Evolutionary conservation across 139 green algal species (phyloP), one percentile per base, ranked within the genome.

Genomic region (Chlamydomonas asymmetrica): DNA sequence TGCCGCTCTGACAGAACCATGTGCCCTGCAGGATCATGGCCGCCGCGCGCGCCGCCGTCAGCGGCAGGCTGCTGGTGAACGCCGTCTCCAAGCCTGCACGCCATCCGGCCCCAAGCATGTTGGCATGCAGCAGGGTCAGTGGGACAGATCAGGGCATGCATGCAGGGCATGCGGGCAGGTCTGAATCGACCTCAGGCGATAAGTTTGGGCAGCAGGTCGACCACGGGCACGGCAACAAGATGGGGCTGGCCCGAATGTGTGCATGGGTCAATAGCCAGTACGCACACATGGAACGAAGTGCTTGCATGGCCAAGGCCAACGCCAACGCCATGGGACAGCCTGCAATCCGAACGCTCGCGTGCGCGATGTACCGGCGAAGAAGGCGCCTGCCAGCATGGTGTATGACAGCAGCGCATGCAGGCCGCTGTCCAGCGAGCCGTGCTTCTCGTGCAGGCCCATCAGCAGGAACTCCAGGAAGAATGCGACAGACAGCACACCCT

Each of bases 391-490:
- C 40, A 38, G 69, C 59, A 38, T 59, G 27, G 41, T 35, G 59
- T 70, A 41, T 25, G 59, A 57, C 71, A 77, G 71, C 43, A 77
- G 59, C 41, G 32, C 68, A 41, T 77, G 71, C 16, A 70, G 5
- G 13, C 41, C 61, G 38, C 43, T 41, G 71, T 77, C 71, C 57
- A 77, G 40, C 18, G 31, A 10, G 43, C 71, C 43, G 71, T 77
- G 61, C 59, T 77, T 77, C 59, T 77, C 71, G 43, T 77, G 71
- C 71, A 77, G 34, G 54, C 16, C 39, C 23, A 77, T 70, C 59
- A 77, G 59, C 41, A 77, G 20, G 9, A 41, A 57, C 41, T 77
- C 71, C 1, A 77, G 39, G 41, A 69, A 62, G 43, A 77, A 69
- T 22, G 32, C 71, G 25, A 41, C 41, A 3, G 41, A 35, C 27